Base-by-base conservation (phyloP, 106 monocot species). In the Chionographis japonica region DNA sequence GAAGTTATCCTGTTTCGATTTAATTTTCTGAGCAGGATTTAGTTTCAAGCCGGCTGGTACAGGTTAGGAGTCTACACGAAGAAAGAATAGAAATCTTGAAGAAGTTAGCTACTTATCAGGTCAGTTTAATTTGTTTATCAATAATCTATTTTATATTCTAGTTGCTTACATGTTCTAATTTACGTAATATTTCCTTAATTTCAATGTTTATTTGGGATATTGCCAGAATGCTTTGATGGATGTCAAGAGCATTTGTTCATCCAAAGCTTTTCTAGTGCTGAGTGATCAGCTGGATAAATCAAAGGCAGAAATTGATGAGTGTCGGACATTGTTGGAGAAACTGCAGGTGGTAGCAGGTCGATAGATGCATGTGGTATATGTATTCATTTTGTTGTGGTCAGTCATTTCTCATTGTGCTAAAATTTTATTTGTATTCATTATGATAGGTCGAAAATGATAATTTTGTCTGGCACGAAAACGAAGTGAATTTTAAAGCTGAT, bases 371-470 rank as follows among this genome's bases (percentile, higher is more conserved):
- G 75, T 65, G 75, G 69, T 65, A 55, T 80, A 54, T 39, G 6
- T 41, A 53, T 12, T 2, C 4, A 17, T 39, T 58, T 39, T 42
- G 12, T 17, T n/a, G n/a, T n/a, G n/a, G n/a, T 15, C 11, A 52
- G 37, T 70, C 46, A 69, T 68, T 54, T 69, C 13, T 3, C 77
- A 54, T 15, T 49, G 52, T 71, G 55, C 52, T 75, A 41, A 72
- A 19, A 43, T 65, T 70, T 53, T 3, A 71, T 73, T 56, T 10
- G 37, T 56, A 72, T 63, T 40, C 15, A 20, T 62, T 60, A 8
- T 78, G 53, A 67, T 63, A 98, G 98, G 81, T 88, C 27, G 90
- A 98, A 73, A 92, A 76, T 61, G 98, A 98, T 63, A 85, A 69
- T 62, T 79, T 86, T 60, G 20, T 77, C 65, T 98, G 98, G 98